Conservation (phyloP, 176 grass and related monocot species). For the Elymus sibiricus region DNA sequence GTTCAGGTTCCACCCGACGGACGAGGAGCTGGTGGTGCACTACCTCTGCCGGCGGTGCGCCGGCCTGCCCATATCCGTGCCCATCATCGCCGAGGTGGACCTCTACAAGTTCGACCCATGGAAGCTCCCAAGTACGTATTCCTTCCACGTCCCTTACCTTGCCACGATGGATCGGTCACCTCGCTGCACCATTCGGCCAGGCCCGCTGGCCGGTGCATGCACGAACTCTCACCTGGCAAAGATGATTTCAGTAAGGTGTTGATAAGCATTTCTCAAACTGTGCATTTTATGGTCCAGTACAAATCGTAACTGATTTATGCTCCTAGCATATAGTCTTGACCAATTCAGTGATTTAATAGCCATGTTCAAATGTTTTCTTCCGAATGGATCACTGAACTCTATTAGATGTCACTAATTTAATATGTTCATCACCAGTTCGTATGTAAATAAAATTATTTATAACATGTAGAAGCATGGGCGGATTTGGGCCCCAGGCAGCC, state of each 20-base stretch:
- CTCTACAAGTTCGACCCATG: not conserved
- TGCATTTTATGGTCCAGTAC: not conserved
- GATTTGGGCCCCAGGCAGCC: no score
- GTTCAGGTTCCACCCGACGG: conserved; percentile 97
- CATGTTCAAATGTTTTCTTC: not conserved
- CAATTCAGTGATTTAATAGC: not conserved
- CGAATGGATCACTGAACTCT: not conserved
- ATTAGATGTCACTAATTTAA: not conserved
- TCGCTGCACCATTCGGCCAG: no score
- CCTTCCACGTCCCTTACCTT: no score
- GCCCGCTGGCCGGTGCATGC: no score
- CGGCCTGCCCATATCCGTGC: conserved; percentile 39
- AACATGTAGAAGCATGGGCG: no score
- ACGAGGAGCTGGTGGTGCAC: conserved; percentile 86
- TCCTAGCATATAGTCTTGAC: not conserved
- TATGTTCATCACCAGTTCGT: not conserved
- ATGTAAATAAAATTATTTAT: not conserved
- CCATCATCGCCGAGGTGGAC: not conserved
- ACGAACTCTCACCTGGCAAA: no score
- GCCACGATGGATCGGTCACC: no score
- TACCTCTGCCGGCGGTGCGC: conserved; percentile 57
- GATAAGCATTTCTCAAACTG: not conserved
- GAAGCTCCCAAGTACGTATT: not conserved
- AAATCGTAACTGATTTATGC: not conserved
- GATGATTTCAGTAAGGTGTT: not conserved